Evolutionary conservation across 306 rosid genomes (phyloP).

Genomic region (Castanea mollissima): DNA sequence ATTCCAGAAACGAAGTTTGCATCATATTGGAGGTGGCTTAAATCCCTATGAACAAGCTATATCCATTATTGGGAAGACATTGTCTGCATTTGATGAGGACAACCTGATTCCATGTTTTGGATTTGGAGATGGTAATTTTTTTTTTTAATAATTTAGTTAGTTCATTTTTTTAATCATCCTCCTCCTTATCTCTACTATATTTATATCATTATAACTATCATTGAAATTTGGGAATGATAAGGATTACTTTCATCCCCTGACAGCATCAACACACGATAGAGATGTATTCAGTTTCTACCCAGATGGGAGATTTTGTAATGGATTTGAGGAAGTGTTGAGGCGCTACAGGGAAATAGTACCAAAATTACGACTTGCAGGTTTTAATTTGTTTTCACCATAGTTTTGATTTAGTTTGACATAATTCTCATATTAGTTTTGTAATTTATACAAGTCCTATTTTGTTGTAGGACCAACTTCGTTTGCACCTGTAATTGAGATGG

Average conservation of each 20-base stretch:
- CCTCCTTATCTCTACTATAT: not conserved
- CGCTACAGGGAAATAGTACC: constrained; percentile 80
- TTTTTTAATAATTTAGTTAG: not conserved
- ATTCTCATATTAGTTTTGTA: not conserved
- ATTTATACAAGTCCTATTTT: constrained; percentile 9
- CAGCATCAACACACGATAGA: constrained; percentile 90
- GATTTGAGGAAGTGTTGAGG: constrained; percentile 89
- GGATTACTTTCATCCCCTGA: constrained; percentile 28
- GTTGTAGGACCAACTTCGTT: constrained; percentile 90
- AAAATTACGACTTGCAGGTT: constrained; percentile 82
- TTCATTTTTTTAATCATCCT: not conserved
- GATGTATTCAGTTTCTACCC: constrained; percentile 87
- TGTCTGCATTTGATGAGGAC: constrained; percentile 89
- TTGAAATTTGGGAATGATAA: constrained; percentile 20
- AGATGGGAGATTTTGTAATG: constrained; percentile 71
- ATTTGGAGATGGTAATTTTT: constrained; percentile 83
- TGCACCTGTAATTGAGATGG: constrained; percentile 92
- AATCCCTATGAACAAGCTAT: constrained; percentile 97
- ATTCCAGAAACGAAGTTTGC: constrained; percentile 68
- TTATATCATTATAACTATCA: not conserved
- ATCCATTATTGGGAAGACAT: constrained; percentile 86
- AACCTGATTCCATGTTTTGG: constrained; percentile 94
- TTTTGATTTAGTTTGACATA: constrained; percentile 11
- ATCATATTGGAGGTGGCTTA: constrained; percentile 64
- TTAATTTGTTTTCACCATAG: constrained; percentile 4